A percentile compares a stretch with the other conserved stretches of the same genome.
phyloP scores from a whole-genome alignment of 2,329 filamentous ascomycete genomes.

The Juglanconis oblonga region DNA sequence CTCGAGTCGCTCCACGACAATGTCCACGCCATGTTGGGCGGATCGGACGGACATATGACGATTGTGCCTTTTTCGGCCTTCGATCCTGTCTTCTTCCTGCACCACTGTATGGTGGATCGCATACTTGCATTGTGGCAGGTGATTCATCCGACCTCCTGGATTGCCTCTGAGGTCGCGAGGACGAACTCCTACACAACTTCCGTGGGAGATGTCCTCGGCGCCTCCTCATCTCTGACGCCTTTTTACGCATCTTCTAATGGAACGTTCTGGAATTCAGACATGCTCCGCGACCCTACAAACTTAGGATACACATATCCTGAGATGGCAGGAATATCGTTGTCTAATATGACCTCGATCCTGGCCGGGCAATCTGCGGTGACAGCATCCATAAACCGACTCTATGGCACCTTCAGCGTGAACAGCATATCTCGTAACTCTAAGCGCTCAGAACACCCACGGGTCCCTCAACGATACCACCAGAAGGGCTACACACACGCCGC shows the following conservation, averaged over 20 bases:
- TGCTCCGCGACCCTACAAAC: slow-evolving; percentile 52
- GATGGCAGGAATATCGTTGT: slow-evolving; percentile 35
- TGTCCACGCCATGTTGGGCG: slow-evolving; percentile 58
- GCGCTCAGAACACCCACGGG: slow-evolving; percentile 4
- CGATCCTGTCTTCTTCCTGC: slow-evolving; percentile 76
- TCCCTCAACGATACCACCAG: not conserved
- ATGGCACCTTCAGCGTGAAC: slow-evolving; percentile 47
- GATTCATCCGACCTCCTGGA: slow-evolving; percentile 66
- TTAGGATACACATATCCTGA: slow-evolving; percentile 79
- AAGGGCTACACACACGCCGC: not conserved
- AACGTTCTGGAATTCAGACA: slow-evolving; percentile 66
- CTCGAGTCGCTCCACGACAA: slow-evolving; percentile 63
- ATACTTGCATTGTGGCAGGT: slow-evolving; percentile 75
- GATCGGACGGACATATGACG: slow-evolving; percentile 63
- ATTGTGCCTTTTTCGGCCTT: slow-evolving; percentile 72
- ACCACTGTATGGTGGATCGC: slow-evolving; percentile 74
- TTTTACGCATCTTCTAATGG: slow-evolving; percentile 60
- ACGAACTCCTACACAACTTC: slow-evolving; percentile 60
- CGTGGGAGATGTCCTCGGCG: slow-evolving; percentile 51
- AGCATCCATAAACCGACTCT: slow-evolving; percentile 57
- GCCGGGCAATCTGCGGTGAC: slow-evolving; percentile 41
- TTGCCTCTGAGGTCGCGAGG: slow-evolving; percentile 52
- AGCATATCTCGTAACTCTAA: slow-evolving; percentile 25
- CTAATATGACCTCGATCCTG: slow-evolving; percentile 31
- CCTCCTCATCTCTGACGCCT: slow-evolving; percentile 59